A percentile compares a stretch with the other conserved stretches of the same genome.
These are phyloP conservation scores for Yarrowia sp. DNA, from an alignment of 805 yeast genomes.

Conservation along the genomic window DNA sequence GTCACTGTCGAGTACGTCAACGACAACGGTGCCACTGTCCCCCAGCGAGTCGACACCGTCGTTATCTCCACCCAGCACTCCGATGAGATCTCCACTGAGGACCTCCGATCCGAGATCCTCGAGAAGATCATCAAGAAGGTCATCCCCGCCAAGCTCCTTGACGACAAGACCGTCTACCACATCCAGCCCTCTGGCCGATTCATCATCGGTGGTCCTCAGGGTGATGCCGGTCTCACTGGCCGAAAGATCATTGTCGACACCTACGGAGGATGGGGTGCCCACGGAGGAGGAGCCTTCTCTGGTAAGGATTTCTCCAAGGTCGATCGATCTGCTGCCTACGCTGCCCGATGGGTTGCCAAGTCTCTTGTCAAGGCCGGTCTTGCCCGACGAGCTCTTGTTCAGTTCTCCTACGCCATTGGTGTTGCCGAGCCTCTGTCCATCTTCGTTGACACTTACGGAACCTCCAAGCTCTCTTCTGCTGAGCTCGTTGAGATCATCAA, in stretches of 20 bases:
- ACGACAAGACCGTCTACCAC: constrained; percentile 94
- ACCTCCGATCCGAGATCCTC: constrained; percentile 72
- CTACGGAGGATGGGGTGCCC: constrained; percentile 99
- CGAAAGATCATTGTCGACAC: constrained; percentile 99
- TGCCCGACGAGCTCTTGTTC: constrained; percentile 96
- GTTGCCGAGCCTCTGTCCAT: constrained; percentile 99
- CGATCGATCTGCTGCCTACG: constrained; percentile 99
- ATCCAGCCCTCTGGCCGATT: constrained; percentile 99
- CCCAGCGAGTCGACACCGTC: constrained; percentile 94
- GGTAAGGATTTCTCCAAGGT: constrained; percentile 99
- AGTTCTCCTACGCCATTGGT: constrained; percentile 99
- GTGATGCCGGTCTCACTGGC: constrained; percentile 99
- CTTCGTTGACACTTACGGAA: constrained; percentile 97
- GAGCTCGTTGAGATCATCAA: constrained; percentile 88
- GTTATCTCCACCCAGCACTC: constrained; percentile 98
- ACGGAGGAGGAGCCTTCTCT: constrained; percentile 99
- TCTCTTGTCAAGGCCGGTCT: constrained; percentile 92
- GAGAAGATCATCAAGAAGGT: constrained; percentile 86
- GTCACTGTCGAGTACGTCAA: constrained; percentile 95
- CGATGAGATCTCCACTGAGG: constrained; percentile 90
- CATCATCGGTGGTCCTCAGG: constrained; percentile 99
- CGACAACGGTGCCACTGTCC: constrained; percentile 93
- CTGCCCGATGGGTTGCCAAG: constrained; percentile 99
- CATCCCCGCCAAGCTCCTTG: constrained; percentile 84
- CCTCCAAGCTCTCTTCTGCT: constrained; percentile 82